Evolutionary conservation across 1,139 yeast species (phyloP).

Genomic region (Pneumocystis oryctolagi): DNA sequence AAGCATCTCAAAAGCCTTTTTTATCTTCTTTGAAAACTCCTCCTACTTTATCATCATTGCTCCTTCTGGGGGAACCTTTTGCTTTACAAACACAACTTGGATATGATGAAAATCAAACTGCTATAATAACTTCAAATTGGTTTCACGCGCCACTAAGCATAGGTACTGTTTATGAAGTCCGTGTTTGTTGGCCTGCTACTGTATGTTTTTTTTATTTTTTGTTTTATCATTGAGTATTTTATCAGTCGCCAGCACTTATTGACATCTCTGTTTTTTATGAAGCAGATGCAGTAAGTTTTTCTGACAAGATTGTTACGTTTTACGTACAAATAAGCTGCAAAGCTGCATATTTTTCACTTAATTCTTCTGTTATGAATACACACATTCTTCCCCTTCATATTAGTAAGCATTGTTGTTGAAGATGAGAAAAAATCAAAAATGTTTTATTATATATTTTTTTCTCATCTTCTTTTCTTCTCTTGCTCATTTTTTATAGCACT

Average conservation of each 20-base stretch:
- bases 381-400: neutral
- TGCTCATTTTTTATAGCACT: neutral
- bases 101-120: neutral
- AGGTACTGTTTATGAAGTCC: neutral
- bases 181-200: neutral
- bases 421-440: neutral
- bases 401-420: neutral
- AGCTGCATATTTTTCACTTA: neutral
- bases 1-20: neutral
- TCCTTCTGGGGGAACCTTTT: neutral
- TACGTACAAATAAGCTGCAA: neutral
- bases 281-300: neutral
- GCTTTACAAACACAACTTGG: neutral
- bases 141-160: neutral
- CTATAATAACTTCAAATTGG: neutral
- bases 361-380: neutral
- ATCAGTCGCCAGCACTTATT: neutral
- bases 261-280: neutral
- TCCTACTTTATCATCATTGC: neutral
- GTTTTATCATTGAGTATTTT: neutral
- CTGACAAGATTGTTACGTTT: neutral
- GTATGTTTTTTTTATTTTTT: neutral
- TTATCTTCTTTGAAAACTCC: neutral
- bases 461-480: neutral
- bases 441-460: neutral